phyloP scores from a whole-genome alignment of 1,139 yeast species.

The Barnettozyma hawaiiensis region DNA sequence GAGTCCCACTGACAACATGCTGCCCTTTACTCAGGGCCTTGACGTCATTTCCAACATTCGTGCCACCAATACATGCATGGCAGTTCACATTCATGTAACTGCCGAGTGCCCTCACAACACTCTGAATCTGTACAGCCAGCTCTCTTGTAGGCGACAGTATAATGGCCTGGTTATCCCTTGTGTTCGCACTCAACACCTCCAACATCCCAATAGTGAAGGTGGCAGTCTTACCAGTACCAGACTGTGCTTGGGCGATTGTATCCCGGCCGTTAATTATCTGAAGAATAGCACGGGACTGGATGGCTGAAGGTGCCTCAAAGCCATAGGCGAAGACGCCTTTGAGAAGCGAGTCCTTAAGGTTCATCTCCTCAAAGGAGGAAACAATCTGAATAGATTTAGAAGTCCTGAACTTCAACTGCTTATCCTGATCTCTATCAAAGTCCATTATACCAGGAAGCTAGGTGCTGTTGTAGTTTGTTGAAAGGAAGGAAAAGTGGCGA shows the following conservation, averaged over 20 bases:
- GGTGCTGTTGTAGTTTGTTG: not conserved
- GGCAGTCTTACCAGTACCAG: slow-evolving; percentile 98
- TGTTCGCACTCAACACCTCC: slow-evolving; percentile 65
- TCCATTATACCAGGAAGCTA: slow-evolving; percentile 31
- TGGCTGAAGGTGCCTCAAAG: slow-evolving; percentile 90
- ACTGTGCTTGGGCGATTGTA: slow-evolving; percentile 95
- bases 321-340: slow-evolving; percentile 87
- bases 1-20: slow-evolving; percentile 95
- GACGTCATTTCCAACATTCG: slow-evolving; percentile 73
- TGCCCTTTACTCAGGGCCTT: slow-evolving; percentile 70
- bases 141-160: slow-evolving; percentile 96
- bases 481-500: slow-evolving; percentile 2
- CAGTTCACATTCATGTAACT: slow-evolving; percentile 79
- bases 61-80: slow-evolving; percentile 94
- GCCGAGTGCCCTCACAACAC: slow-evolving; percentile 78
- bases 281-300: slow-evolving; percentile 90
- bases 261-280: slow-evolving; percentile 90
- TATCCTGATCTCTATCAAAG: slow-evolving; percentile 54
- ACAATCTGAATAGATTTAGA: slow-evolving; percentile 59
- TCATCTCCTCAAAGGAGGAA: slow-evolving; percentile 74
- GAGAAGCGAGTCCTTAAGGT: slow-evolving; percentile 57
- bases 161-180: slow-evolving; percentile 72
- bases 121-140: slow-evolving; percentile 82
- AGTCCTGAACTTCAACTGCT: slow-evolving; percentile 53
- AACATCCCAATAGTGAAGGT: slow-evolving; percentile 91